phyloP scores from a whole-genome alignment of 2,329 filamentous ascomycete species.

The Clonostachys byssicola region DNA sequence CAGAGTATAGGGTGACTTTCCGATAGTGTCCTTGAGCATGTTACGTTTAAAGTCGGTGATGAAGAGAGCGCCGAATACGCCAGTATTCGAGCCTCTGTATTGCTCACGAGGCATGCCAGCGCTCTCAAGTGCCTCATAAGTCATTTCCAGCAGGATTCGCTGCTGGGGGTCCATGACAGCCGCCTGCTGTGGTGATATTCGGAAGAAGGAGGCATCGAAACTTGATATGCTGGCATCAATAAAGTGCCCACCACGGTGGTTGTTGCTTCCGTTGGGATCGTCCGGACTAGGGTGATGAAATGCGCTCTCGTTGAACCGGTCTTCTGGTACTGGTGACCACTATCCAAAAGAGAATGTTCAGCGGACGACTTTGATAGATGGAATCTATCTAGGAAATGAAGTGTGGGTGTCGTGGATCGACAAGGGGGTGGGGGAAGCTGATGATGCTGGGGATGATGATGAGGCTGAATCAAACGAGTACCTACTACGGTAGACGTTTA shows the following conservation, averaged over 20 bases:
- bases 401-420: no score
- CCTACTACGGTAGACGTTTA: no score
- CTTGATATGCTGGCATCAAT: conserved; percentile 37
- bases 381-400: no score
- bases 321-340: conserved; percentile 11
- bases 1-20: conserved; percentile 12
- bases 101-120: conserved; percentile 24
- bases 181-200: conserved; percentile 43
- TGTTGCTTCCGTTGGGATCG: conserved; percentile 10
- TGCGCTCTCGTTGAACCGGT: conserved; percentile 13
- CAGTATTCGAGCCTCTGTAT: conserved; percentile 16
- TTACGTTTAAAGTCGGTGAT: conserved; percentile 13
- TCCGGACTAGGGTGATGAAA: conserved; percentile 12
- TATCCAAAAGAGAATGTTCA: background rate
- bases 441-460: no score
- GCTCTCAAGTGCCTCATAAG: conserved; percentile 49
- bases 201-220: conserved; percentile 50
- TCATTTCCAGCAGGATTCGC: conserved; percentile 44
- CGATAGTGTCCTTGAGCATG: conserved; percentile 1
- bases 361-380: background rate
- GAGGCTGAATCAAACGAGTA: no score
- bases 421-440: no score
- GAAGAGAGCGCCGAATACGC: conserved; percentile 24
- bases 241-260: conserved; percentile 28
- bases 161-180: conserved; percentile 51